Percentiles rank a stretch among this genome's conserved stretches.
These are phyloP conservation scores for Luffa aegyptiaca DNA, from an alignment of 306 rosid genomes.

Conservation along the genomic window DNA sequence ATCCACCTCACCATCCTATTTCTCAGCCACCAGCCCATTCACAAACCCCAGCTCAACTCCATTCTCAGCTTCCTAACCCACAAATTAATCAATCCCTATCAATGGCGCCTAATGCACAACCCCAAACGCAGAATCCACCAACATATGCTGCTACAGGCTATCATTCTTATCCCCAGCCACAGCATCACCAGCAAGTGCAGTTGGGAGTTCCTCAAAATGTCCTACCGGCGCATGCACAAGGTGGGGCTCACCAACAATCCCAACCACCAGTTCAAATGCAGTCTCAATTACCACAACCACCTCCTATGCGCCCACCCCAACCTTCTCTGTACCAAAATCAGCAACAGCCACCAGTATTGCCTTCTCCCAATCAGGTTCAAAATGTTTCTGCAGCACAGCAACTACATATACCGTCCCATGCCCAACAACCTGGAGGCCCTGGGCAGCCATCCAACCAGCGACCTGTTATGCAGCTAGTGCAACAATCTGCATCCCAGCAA, in stretches of 20 bases:
- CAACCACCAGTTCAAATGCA: conserved; percentile 45
- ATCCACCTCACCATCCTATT: conserved; percentile 44
- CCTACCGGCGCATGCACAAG: conserved; percentile 37
- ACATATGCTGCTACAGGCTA: conserved; percentile 55
- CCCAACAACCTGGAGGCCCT: conserved; percentile 55
- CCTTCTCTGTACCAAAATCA: conserved; percentile 53
- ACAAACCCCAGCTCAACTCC: conserved; percentile 31
- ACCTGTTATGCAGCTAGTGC: conserved; percentile 45
- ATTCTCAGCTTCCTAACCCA: conserved; percentile 36
- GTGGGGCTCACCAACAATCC: conserved; percentile 36
- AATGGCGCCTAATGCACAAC: conserved; percentile 33
- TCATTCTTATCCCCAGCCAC: conserved; percentile 59
- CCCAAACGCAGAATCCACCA: conserved; percentile 47
- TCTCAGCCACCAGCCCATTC: conserved; percentile 45
- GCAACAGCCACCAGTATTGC: conserved; percentile 45
- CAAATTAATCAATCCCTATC: conserved; percentile 31
- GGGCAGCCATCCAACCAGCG: conserved; percentile 42
- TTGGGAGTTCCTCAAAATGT: conserved; percentile 43
- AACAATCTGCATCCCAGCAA: conserved; percentile 34
- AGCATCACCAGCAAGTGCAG: conserved; percentile 47
- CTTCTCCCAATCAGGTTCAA: conserved; percentile 57
- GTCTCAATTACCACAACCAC: conserved; percentile 53
- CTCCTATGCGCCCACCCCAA: conserved; percentile 45
- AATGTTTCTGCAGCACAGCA: conserved; percentile 39
- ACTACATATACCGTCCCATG: conserved; percentile 32